A percentile compares a stretch with the other conserved stretches of the same genome.
phyloP scores from a whole-genome alignment of 2,329 filamentous ascomycete species.

The Venturia carpophila region DNA sequence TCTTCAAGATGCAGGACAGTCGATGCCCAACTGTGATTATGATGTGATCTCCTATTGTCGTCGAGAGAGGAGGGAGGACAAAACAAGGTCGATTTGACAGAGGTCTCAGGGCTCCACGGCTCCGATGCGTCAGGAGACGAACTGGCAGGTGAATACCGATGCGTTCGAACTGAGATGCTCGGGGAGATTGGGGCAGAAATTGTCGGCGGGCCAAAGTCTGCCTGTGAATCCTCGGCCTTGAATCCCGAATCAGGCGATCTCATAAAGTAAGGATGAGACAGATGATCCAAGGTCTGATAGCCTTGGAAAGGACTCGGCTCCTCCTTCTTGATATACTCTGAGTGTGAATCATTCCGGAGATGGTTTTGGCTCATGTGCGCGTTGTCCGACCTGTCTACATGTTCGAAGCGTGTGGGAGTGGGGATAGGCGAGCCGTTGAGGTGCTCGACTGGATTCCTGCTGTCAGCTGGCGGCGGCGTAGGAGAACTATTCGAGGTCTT shows the following conservation, averaged over 20 bases:
- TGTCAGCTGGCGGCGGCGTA: neutral
- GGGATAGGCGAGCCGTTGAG: neutral
- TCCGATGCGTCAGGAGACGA: neutral
- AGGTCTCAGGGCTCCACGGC: neutral
- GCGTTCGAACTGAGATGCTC: neutral
- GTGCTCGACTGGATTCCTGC: neutral
- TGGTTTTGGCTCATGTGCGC: neutral
- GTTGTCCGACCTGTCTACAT: neutral
- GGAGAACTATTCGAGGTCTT: neutral
- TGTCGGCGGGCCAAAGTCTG: neutral
- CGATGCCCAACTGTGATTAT: neutral
- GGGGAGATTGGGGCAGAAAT: neutral
- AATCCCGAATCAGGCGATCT: neutral
- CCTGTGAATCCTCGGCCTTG: conserved; percentile 2
- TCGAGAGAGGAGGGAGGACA: neutral
- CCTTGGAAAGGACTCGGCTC: neutral
- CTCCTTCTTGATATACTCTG: conserved; percentile 3
- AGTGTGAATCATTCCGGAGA: neutral
- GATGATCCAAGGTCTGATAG: neutral
- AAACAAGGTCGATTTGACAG: neutral
- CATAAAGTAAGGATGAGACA: neutral
- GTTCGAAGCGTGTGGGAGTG: neutral
- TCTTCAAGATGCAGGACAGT: conserved; percentile 2
- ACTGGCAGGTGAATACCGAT: neutral
- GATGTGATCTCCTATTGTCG: neutral